Evolutionary conservation across 306 rosid genomes (phyloP).

Genomic region (Cucumis hystrix): DNA sequence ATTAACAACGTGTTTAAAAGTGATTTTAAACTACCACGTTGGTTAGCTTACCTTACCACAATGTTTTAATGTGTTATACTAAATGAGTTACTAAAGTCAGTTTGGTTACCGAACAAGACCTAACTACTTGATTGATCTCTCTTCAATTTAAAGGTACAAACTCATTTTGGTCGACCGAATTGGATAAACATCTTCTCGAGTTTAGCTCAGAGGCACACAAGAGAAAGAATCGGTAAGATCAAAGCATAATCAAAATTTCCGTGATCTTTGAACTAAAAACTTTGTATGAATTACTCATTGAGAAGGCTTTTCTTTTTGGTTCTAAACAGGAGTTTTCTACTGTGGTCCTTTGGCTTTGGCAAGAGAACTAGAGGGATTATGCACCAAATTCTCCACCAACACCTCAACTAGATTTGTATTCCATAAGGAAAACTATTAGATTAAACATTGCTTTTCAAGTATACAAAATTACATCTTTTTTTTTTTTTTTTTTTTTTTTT

Average conservation of each 20-base stretch:
- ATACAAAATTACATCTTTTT: neutral
- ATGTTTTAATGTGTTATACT: too few relatives aligned
- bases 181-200: constrained; percentile 68
- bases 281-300: neutral
- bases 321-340: constrained; percentile 62
- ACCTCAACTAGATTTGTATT: constrained; percentile 71
- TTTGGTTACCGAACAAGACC: too few relatives aligned
- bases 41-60: neutral
- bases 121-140: too few relatives aligned
- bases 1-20: too few relatives aligned
- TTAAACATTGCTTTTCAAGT: neutral
- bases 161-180: constrained; percentile 68
- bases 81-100: too few relatives aligned
- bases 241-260: neutral
- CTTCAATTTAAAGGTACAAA: constrained; percentile 37
- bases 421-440: constrained; percentile 60
- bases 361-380: constrained; percentile 39
- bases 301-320: too few relatives aligned
- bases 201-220: constrained; percentile 49
- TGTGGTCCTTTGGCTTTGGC: constrained; percentile 68
- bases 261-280: neutral
- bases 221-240: constrained; percentile 67
- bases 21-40: too few relatives aligned
- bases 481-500: too few relatives aligned
- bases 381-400: constrained; percentile 75